Base-by-base conservation (phyloP, 305 asterid genomes). In the Rubia occidens region DNA sequence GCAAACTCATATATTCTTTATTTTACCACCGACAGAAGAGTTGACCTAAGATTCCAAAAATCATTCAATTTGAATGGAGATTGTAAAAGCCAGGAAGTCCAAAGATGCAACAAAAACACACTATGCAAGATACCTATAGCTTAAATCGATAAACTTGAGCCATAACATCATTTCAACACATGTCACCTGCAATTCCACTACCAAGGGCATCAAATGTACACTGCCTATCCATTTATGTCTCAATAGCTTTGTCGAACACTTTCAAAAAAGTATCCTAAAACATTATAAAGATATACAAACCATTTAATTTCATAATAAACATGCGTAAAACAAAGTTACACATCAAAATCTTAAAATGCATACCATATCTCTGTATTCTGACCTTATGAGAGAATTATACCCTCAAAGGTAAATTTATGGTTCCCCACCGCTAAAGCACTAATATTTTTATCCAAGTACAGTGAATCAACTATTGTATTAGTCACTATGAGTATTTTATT, bases 91-190 rank as follows among this genome's bases (percentile, higher is more conserved):
- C 29, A 26, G 29, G 29, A 26, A 26, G 29, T 21, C 3, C 40
- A 4, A 68, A 18, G 11, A 55, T 37, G 9, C 21, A 66, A 26
- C 29, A 32, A 2, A 47, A 51, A 21, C 24, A 26, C 37, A 4
- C 8, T 24, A 67, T 76, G 54, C 39, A 80, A 59, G 17, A 71
- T 54, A 47, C 58, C 67, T 66, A 35, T 32, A 43, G 49, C 35
- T 59, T 15, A 68, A 71, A 55, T 44, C 78, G 67, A 66, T 53
- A 40, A 18, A 93, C 98, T 96, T 94, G 98, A 55, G 98, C 96
- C 97, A 94, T 94, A 77, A 90, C 98, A 10, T 97, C 98, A 85
- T 88, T 90, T 43, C 98, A 97, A 80, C 97, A 94, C 97, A 94
- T 94, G 83, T 94, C 97, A 58, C 98, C 98, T 64, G 90, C 89